Evolutionary conservation across 805 yeast genomes (phyloP), one percentile per base, ranked within the genome.

Genomic region (Candida piceae): DNA sequence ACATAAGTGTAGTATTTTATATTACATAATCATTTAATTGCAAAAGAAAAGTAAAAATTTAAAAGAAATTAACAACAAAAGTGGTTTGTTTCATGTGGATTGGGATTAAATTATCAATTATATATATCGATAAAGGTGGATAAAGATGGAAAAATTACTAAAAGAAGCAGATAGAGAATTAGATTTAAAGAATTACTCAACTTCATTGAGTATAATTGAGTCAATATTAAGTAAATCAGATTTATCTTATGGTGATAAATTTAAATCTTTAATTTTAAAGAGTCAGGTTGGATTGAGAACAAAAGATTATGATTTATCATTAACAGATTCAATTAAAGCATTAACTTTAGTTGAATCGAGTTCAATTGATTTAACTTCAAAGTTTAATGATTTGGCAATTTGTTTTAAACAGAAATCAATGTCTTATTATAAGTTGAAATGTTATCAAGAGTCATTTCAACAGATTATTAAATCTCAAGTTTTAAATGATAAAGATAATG

Each of bases 371-470:
- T 58, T 55, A 5, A 53, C 70, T 23, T 76, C 77, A 1, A 71
- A 66, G 38, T 53, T 76, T 33, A 55, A 55, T 3, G 70, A 69
- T 17, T 66, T 75, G 24, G 76, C 72, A 1, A 49, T 63, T 15
- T 69, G 75, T 23, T 64, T 71, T 47, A 76, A 70, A 47, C 61
- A 76, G 16, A 58, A 69, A 35, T 77, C 76, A 5, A 57, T 78
- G 38, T 58, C 63, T n/a, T 63, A 61, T 39, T 77, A 65, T 52
- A 62, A 64, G 27, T 55, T 60, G 38, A 76, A 74, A 48, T 54
- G 67, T 2, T 69, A 56, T 42, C 42, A 42, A 5, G 50, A 52
- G 16, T 74, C 85, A 0, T 48, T 62, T n/a, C 52, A 48, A 15
- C 64, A 66, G 40, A 61, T 78, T 35, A 42, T 52, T 3, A 54